Evolutionary conservation across 306 rosid species (phyloP).

Genomic region (Glycine tomentella): DNA sequence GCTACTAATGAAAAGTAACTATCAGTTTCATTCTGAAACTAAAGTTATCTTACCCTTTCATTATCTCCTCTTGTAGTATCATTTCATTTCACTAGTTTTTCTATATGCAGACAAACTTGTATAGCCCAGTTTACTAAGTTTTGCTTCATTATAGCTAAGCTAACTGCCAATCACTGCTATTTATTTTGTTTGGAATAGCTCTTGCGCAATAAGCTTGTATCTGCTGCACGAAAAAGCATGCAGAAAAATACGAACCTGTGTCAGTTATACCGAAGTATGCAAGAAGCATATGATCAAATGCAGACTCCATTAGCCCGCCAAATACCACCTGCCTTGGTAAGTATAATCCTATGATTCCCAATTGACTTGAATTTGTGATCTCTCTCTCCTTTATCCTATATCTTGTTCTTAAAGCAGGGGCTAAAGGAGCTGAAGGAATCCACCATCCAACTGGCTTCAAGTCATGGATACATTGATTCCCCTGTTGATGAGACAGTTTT

Average conservation of each 20-base stretch:
- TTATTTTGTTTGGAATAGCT: constrained; percentile 62
- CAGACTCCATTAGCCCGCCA: constrained; percentile 84
- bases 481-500: constrained; percentile 78
- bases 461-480: constrained; percentile 74
- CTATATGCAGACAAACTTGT: neutral
- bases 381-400: constrained; percentile 26
- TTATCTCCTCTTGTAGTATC: neutral
- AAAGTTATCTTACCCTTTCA: neutral
- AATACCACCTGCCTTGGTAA: constrained; percentile 74
- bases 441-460: constrained; percentile 68
- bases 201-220: constrained; percentile 73
- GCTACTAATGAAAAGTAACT: constrained; percentile 7
- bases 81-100: constrained; percentile 3
- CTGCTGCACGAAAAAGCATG: constrained; percentile 68
- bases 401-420: constrained; percentile 58
- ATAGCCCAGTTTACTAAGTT: constrained; percentile 2
- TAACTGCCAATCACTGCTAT: constrained; percentile 3
- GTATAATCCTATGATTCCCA: constrained; percentile 13
- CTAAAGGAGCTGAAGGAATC: constrained; percentile 78
- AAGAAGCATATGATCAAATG: constrained; percentile 77
- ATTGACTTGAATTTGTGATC: constrained; percentile 9
- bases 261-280: constrained; percentile 73
- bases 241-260: constrained; percentile 67
- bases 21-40: constrained; percentile 6
- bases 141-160: neutral